phyloP scores from a whole-genome alignment of 179 eudicot species.

The Actinidia chinensis region DNA sequence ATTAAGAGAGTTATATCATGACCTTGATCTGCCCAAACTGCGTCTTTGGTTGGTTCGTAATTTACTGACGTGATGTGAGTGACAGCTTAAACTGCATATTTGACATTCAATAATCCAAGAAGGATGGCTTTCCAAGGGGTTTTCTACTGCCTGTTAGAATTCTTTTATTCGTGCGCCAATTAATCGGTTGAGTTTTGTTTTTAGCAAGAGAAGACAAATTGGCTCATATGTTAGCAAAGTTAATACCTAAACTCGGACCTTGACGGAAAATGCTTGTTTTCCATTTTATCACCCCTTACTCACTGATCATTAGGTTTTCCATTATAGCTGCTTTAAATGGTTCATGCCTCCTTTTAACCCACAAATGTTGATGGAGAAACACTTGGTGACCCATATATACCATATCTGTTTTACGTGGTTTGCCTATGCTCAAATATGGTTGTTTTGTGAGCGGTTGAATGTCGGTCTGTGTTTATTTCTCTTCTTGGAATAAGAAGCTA shows the following conservation, averaged over 20 bases:
- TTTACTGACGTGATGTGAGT: neutral
- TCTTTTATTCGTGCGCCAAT: neutral
- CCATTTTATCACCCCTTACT: neutral
- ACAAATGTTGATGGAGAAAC: neutral
- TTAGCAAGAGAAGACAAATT: neutral
- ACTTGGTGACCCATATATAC: neutral
- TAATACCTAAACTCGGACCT: neutral
- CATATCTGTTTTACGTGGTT: neutral
- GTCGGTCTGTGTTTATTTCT: neutral
- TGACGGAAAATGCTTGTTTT: neutral
- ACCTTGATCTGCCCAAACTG: neutral
- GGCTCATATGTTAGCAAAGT: neutral
- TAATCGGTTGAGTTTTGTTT: neutral
- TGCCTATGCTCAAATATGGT: too few relatives aligned
- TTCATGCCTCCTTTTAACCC: neutral
- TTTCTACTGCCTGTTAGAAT: neutral
- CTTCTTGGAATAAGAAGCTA: neutral
- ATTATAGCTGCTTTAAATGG: neutral
- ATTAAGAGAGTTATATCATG: neutral
- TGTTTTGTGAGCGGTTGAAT: neutral
- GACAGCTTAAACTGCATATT: neutral
- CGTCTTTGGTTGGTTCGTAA: conserved; percentile 3
- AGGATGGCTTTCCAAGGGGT: too few relatives aligned
- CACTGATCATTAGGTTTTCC: neutral
- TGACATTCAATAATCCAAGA: too few relatives aligned